Evolutionary conservation across 495 filamentous ascomycete genomes (phyloP).

Genomic region (Letharia lupina): DNA sequence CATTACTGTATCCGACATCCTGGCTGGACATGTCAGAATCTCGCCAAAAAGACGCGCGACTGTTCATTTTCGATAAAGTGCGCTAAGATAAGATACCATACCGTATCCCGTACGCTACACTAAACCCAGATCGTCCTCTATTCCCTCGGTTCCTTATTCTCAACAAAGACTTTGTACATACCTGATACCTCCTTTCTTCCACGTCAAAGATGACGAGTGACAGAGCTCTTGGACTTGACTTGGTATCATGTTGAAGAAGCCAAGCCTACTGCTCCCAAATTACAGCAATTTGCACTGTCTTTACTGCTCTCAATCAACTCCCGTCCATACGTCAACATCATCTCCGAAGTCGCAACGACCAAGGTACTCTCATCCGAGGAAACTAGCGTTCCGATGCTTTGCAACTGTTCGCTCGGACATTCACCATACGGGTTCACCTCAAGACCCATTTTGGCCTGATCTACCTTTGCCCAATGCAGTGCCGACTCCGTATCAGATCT

Average conservation of each 20-base stretch:
- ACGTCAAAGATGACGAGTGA: neutral
- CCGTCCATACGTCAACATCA: neutral
- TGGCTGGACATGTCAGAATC: neutral
- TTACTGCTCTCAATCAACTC: slow-evolving; percentile 6
- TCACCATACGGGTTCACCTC: neutral
- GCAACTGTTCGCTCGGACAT: slow-evolving; percentile 7
- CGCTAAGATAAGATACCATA: neutral
- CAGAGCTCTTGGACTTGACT: neutral
- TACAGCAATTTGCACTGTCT: slow-evolving; percentile 19
- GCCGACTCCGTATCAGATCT: slow-evolving; percentile 90
- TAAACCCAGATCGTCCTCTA: neutral
- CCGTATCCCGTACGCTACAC: neutral
- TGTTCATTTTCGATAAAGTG: neutral
- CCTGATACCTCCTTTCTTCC: neutral
- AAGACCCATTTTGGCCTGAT: slow-evolving; percentile 28
- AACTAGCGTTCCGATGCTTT: slow-evolving; percentile 4
- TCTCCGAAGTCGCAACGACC: neutral
- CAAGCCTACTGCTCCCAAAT: slow-evolving; percentile 9
- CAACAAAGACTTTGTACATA: neutral
- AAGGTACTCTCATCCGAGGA: neutral
- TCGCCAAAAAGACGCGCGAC: neutral
- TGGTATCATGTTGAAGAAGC: slow-evolving; percentile 21
- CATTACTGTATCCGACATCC: neutral
- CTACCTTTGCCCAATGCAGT: slow-evolving; percentile 28
- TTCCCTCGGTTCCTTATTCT: neutral